phyloP scores from a whole-genome alignment of 1,139 yeast species.

The Zygotorulaspora mrakii region DNA sequence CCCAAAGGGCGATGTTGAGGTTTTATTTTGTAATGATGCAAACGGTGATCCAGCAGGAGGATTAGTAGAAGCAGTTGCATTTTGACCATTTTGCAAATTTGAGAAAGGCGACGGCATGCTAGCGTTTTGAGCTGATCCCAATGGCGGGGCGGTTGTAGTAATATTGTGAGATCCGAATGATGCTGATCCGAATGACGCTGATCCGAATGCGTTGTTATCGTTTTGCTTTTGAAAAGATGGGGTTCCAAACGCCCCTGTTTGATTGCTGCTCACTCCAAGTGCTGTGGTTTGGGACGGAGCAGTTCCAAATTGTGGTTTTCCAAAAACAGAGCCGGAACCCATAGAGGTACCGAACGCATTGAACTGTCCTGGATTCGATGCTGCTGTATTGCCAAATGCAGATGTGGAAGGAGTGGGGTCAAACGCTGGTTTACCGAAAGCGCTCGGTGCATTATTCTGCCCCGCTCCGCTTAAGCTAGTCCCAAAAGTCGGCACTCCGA shows the following conservation, averaged over 20 bases:
- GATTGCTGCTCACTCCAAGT: slow-evolving; percentile 6
- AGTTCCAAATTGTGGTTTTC: slow-evolving; percentile 14
- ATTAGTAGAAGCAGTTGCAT: slow-evolving; percentile 2
- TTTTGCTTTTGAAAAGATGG: slow-evolving; percentile 19
- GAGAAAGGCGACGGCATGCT: slow-evolving; percentile 22
- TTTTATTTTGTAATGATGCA: slow-evolving; percentile 12
- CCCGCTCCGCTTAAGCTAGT: no score
- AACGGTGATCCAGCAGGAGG: slow-evolving; percentile 17
- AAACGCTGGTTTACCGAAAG: slow-evolving; percentile 25
- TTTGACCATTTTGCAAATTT: slow-evolving; percentile 7
- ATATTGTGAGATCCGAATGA: background rate
- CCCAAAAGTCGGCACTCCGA: slow-evolving; percentile 23
- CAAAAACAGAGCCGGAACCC: slow-evolving; percentile 10
- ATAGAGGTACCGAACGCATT: slow-evolving; percentile 12
- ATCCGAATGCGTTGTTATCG: slow-evolving; percentile 17
- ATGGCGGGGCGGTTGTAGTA: slow-evolving; percentile 9
- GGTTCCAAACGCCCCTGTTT: slow-evolving; percentile 24
- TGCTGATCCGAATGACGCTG: slow-evolving; percentile 6
- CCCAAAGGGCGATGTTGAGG: slow-evolving; percentile 29
- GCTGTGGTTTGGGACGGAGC: slow-evolving; percentile 3
- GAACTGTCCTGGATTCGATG: slow-evolving; percentile 7
- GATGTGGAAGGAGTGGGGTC: slow-evolving; percentile 8
- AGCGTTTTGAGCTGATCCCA: slow-evolving; percentile 8
- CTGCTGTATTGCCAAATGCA: slow-evolving; percentile 12
- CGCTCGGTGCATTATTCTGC: slow-evolving; percentile 9